Evolutionary conservation across 176 grass and related monocot genomes (phyloP).

Genomic region (Zea mays): DNA sequence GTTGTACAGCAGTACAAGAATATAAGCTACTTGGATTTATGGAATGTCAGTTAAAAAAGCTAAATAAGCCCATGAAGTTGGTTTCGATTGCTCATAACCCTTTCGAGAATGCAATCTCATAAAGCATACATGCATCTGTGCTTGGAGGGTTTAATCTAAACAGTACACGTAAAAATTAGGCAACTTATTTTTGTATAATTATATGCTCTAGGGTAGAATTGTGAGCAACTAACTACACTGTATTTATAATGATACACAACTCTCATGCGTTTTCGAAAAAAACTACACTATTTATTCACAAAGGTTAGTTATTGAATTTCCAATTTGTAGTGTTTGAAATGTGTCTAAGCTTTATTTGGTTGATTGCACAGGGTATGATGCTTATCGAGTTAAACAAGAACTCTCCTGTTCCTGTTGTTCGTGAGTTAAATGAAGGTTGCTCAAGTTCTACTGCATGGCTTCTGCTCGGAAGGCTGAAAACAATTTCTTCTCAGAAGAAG

Average conservation of each 20-base stretch:
- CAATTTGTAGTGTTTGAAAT: slow-evolving; percentile 26
- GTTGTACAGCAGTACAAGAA: background rate
- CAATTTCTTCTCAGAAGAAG: slow-evolving; percentile 14
- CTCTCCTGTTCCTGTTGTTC: slow-evolving; percentile 57
- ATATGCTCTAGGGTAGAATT: background rate
- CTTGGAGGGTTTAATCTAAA: background rate
- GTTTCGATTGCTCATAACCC: slow-evolving; percentile 10
- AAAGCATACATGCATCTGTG: background rate
- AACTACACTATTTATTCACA: background rate
- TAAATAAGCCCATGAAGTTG: slow-evolving; percentile 1
- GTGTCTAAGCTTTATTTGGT: background rate
- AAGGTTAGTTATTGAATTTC: background rate
- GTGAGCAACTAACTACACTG: no score
- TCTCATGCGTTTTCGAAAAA: no score
- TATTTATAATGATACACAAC: no score
- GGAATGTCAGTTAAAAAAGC: background rate
- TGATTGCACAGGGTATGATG: slow-evolving; percentile 72
- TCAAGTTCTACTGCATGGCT: slow-evolving; percentile 58
- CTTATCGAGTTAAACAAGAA: slow-evolving; percentile 69
- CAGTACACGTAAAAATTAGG: background rate
- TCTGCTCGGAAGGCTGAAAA: slow-evolving; percentile 70
- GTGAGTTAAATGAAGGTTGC: slow-evolving; percentile 72
- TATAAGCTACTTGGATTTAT: background rate
- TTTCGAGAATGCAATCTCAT: background rate
- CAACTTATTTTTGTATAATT: background rate